Evolutionary conservation across 2,329 filamentous ascomycete species (phyloP).

Genomic region (Coniella vitis): DNA sequence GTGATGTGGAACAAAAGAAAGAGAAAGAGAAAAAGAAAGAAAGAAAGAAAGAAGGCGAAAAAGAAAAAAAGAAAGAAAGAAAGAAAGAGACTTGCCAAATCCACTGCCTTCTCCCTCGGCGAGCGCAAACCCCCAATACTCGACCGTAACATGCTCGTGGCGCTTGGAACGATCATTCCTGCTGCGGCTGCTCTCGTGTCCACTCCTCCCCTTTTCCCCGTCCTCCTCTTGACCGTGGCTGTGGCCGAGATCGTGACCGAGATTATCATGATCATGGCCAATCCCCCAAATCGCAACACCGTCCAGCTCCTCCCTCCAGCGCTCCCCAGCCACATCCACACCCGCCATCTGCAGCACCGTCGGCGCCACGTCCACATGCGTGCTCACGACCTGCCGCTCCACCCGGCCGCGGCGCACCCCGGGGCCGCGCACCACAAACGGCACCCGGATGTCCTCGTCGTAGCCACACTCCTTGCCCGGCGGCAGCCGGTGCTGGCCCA

Average conservation of each 20-base stretch:
- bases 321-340: slow-evolving; percentile 30
- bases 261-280: not conserved
- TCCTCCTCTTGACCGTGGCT: too few relatives aligned
- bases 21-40: too few relatives aligned
- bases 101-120: slow-evolving; percentile 24
- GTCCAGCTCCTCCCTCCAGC: slow-evolving; percentile 44
- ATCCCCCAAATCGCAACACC: slow-evolving; percentile 40
- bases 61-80: too few relatives aligned
- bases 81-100: not conserved
- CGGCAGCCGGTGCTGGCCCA: slow-evolving; percentile 50
- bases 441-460: slow-evolving; percentile 55
- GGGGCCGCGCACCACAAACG: slow-evolving; percentile 53
- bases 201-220: too few relatives aligned
- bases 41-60: too few relatives aligned
- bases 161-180: too few relatives aligned
- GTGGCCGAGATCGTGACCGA: not conserved
- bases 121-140: slow-evolving; percentile 36
- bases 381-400: slow-evolving; percentile 40
- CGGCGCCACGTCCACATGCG: slow-evolving; percentile 58
- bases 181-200: too few relatives aligned
- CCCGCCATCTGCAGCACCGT: slow-evolving; percentile 45
- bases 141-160: slow-evolving; percentile 42
- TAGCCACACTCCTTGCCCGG: slow-evolving; percentile 52
- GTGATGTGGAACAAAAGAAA: too few relatives aligned
- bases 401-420: slow-evolving; percentile 37